Evolutionary conservation across 192 early-diverging fungal genomes (phyloP).

Genomic region (Entophlyctis luteolus): DNA sequence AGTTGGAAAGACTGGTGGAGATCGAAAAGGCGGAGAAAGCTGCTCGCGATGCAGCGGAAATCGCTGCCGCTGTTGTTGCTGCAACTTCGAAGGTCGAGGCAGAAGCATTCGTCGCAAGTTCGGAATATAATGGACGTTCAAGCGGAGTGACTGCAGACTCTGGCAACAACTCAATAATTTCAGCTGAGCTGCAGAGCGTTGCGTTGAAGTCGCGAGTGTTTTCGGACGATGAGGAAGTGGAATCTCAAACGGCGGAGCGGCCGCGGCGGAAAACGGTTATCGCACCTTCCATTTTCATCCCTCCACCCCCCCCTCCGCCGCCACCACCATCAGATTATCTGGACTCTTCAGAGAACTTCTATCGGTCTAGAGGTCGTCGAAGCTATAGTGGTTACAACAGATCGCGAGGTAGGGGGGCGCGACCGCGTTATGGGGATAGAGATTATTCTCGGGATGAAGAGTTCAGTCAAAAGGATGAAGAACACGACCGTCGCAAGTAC

Average conservation of each 20-base stretch:
- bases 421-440: not conserved
- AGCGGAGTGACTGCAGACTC: no score
- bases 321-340: not conserved
- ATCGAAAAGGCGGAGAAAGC: not conserved
- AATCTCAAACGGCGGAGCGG: no score
- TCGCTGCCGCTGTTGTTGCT: not conserved
- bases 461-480: not conserved
- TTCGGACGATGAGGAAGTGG: no score
- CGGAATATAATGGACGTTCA: no score
- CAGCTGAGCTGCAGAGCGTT: no score
- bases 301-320: slow-evolving; percentile 3
- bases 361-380: not conserved
- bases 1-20: not conserved
- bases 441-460: not conserved
- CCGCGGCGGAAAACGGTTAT: not conserved
- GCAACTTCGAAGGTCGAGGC: no score
- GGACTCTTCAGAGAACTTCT: not conserved
- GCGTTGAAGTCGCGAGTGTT: no score
- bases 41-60: not conserved
- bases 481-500: not conserved
- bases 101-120: no score
- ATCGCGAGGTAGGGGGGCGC: not conserved
- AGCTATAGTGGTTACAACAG: not conserved
- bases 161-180: no score
- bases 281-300: not conserved